Evolutionary conservation across 805 yeast species (phyloP).

Genomic region (Pichia phayaonensis): DNA sequence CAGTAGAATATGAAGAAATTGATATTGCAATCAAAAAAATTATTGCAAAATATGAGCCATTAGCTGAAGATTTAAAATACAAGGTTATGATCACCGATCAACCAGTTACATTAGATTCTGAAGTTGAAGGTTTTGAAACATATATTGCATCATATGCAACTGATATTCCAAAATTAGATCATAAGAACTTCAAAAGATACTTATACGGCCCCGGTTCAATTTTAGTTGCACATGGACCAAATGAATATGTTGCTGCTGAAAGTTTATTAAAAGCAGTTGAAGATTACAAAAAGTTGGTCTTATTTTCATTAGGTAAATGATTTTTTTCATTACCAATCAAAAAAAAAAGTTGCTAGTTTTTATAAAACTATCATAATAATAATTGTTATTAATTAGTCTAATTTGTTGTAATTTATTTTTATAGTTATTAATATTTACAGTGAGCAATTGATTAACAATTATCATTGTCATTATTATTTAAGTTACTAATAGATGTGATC

Average conservation of each 20-base stretch:
- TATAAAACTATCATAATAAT: no score
- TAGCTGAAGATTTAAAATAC: conserved; percentile 11
- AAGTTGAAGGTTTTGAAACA: conserved; percentile 59
- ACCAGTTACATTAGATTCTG: conserved; percentile 45
- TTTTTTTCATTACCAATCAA: neutral
- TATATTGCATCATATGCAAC: conserved; percentile 28
- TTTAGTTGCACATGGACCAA: conserved; percentile 50
- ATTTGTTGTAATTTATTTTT: neutral
- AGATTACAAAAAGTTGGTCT: conserved; percentile 42
- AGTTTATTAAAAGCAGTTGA: conserved; percentile 44
- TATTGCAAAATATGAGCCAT: conserved; percentile 20
- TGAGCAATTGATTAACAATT: neutral
- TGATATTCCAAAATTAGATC: conserved; percentile 40
- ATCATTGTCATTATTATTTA: neutral
- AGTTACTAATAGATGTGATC: conserved; percentile 5
- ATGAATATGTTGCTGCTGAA: conserved; percentile 42
- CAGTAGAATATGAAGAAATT: conserved; percentile 37
- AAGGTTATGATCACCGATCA: conserved; percentile 18
- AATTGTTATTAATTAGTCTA: no score
- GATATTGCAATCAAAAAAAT: conserved; percentile 29
- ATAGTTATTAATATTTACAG: neutral
- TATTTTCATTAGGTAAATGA: conserved; percentile 10
- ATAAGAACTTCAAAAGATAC: conserved; percentile 35
- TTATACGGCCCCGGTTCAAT: conserved; percentile 65
- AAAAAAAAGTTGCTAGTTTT: neutral